phyloP scores from a whole-genome alignment of 345 rosid genomes.

The Eutrema japonicum region DNA sequence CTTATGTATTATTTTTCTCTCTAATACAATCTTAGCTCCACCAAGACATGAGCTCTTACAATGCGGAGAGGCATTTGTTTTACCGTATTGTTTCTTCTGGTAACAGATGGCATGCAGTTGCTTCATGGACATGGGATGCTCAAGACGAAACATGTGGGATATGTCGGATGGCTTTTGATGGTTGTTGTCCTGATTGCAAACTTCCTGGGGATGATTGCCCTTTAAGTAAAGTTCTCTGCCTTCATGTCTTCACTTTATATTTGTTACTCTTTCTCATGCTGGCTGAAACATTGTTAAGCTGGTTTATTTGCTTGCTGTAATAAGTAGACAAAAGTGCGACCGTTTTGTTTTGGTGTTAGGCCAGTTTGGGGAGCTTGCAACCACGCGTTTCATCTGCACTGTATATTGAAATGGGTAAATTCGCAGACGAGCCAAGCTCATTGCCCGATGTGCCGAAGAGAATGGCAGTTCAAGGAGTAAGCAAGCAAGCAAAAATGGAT shows the following conservation, averaged over 20 bases:
- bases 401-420: slow-evolving; percentile 95
- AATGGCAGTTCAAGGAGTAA: slow-evolving; percentile 71
- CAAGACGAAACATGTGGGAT: slow-evolving; percentile 97
- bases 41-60: slow-evolving; percentile 20
- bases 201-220: slow-evolving; percentile 96
- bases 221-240: slow-evolving; percentile 54
- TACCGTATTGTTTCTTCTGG: slow-evolving; percentile 8
- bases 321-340: neutral
- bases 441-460: slow-evolving; percentile 89
- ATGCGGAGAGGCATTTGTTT: neutral
- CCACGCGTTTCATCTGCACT: slow-evolving; percentile 90
- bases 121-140: slow-evolving; percentile 98
- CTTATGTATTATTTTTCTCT: neutral
- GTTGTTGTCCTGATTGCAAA: slow-evolving; percentile 92
- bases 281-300: slow-evolving; percentile 9
- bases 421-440: slow-evolving; percentile 89
- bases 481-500: slow-evolving; percentile 27
- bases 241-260: slow-evolving; percentile 6
- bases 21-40: slow-evolving; percentile 17
- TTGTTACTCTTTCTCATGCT: neutral
- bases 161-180: slow-evolving; percentile 96
- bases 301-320: neutral
- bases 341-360: slow-evolving; percentile 22
- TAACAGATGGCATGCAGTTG: slow-evolving; percentile 92
- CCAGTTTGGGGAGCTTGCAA: slow-evolving; percentile 79